Percentiles rank a stretch among this genome's conserved stretches.
Evolutionary conservation across 257 asterid genomes (phyloP).

Genomic region (Solanum infundibuliforme): DNA sequence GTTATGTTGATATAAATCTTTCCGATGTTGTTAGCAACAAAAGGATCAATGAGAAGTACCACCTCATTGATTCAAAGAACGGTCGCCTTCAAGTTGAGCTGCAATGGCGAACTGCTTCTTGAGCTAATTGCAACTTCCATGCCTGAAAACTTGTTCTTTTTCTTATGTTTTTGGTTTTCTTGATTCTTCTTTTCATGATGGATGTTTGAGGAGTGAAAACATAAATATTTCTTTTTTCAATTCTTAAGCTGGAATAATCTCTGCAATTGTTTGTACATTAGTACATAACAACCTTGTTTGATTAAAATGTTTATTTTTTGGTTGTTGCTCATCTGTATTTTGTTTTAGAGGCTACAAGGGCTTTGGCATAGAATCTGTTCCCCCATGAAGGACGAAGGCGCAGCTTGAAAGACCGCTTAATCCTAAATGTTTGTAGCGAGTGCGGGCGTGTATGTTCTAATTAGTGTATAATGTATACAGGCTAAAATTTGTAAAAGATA

Average conservation of each 20-base stretch:
- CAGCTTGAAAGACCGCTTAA: neutral
- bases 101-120: conserved; percentile 34
- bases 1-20: conserved; percentile 32
- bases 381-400: neutral
- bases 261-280: neutral
- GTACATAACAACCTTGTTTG: neutral
- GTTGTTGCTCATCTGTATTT: neutral
- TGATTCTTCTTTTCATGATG: neutral
- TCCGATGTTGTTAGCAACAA: conserved; percentile 34
- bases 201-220: neutral
- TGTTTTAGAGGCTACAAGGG: neutral
- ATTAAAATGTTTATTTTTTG: neutral
- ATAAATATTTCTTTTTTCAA: neutral
- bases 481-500: neutral
- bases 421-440: neutral
- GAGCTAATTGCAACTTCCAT: neutral
- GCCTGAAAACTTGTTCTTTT: neutral
- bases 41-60: conserved; percentile 38
- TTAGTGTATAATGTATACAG: neutral
- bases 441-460: neutral
- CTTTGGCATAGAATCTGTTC: neutral
- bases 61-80: conserved; percentile 40
- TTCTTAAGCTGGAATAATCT: neutral
- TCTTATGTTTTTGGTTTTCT: neutral
- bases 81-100: conserved; percentile 33